phyloP scores from a whole-genome alignment of 306 rosid species.

The Herpetospermum pedunculosum region DNA sequence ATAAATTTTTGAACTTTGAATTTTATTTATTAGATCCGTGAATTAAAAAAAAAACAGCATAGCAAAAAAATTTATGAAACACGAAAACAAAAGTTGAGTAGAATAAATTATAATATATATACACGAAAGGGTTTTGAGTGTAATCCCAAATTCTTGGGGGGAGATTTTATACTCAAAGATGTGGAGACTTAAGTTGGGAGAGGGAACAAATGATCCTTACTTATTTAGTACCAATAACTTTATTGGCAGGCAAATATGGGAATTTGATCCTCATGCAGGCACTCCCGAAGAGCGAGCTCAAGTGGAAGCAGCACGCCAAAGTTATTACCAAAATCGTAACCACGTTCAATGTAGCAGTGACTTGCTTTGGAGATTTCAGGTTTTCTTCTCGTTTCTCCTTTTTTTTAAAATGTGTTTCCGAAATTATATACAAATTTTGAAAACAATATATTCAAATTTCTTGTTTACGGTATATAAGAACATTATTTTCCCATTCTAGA shows the following conservation, averaged over 20 bases:
- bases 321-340: not conserved
- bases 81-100: too few species aligned
- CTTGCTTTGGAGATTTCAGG: constrained; percentile 4
- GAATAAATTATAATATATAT: too few species aligned
- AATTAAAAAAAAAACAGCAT: too few species aligned
- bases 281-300: not conserved
- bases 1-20: too few species aligned
- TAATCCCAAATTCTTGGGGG: too few species aligned
- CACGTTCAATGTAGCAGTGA: not conserved
- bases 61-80: too few species aligned
- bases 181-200: constrained; percentile 10
- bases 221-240: constrained; percentile 3
- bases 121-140: too few species aligned
- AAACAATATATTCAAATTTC: too few species aligned
- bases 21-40: too few species aligned
- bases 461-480: not conserved
- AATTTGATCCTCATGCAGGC: not conserved
- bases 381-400: not conserved
- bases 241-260: constrained; percentile 10
- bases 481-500: too few species aligned
- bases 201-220: not conserved
- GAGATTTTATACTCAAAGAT: not conserved
- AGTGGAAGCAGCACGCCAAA: not conserved
- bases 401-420: too few species aligned
- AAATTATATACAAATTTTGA: too few species aligned